Percentiles rank a stretch among this genome's conserved stretches.
Evolutionary conservation across 345 rosid species (phyloP).

Genomic region (Erysimum cheiranthoides): DNA sequence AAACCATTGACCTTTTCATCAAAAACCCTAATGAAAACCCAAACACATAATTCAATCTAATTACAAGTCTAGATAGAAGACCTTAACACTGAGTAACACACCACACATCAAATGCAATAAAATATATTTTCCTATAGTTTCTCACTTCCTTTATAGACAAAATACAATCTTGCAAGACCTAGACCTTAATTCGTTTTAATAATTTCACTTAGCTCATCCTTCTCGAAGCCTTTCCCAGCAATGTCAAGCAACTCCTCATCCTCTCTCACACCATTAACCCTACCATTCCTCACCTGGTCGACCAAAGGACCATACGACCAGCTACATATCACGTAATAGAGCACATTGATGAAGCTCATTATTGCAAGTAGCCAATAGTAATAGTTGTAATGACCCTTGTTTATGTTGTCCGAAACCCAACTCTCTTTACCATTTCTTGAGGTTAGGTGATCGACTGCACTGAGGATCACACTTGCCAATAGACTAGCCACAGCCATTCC

Average conservation of each 20-base stretch:
- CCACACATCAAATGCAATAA: conserved; percentile 31
- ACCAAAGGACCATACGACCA: conserved; percentile 76
- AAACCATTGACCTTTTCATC: conserved; percentile 23
- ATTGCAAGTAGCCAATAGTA: conserved; percentile 75
- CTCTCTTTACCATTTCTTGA: conserved; percentile 56
- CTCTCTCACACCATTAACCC: conserved; percentile 49
- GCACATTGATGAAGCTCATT: conserved; percentile 61
- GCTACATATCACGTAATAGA: conserved; percentile 68
- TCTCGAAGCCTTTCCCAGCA: conserved; percentile 43
- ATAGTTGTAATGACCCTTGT: conserved; percentile 73
- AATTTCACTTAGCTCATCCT: conserved; percentile 36
- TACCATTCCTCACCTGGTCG: conserved; percentile 46
- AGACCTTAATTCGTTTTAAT: conserved; percentile 22
- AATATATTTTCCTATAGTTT: conserved; percentile 25
- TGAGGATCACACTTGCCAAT: conserved; percentile 64
- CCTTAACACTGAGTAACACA: conserved; percentile 28
- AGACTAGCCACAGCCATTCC: conserved; percentile 72
- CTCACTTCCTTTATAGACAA: conserved; percentile 30
- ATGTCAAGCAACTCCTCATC: conserved; percentile 48
- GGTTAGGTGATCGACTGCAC: conserved; percentile 46
- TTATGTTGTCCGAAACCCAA: conserved; percentile 77
- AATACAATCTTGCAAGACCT: conserved; percentile 25
- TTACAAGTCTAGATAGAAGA: conserved; percentile 35
- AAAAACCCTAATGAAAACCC: conserved; percentile 24
- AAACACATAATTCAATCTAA: conserved; percentile 34